Evolutionary conservation across 2,329 filamentous ascomycete species (phyloP), one percentile per base, ranked within the genome.

Genomic region (Colletotrichum melonis): DNA sequence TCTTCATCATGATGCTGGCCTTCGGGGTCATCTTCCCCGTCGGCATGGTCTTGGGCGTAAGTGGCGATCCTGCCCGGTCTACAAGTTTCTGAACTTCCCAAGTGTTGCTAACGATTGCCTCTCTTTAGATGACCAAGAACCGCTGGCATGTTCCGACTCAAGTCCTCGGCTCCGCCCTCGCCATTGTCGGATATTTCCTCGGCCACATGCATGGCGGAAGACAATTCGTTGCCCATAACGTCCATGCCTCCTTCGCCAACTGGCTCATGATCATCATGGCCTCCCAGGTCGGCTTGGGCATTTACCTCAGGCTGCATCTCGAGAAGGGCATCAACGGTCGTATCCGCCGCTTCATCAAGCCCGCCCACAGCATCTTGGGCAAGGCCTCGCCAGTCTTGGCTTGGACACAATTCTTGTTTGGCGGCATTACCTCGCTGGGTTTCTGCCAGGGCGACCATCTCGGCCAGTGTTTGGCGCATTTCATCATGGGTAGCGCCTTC

Each of bases 401-500:
- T 30, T 99, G 97, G 97, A 88, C 92, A 6, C 97, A 99, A 86
- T 97, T 99, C 92, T 81, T 99, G 7, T 98, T 99, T 82, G 97
- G 97, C 63, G 97, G 95, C 52, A 98, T 99, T 79, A 96, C 96
- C 0, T 89, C 94, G 4, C 87, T 98, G 69, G 97, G 97, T 26
- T 98, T 98, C 86, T 99, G 97, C 82, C 93, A 95, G 76, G 95
- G 89, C 67, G 95, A 98, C 71, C 96, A 99, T 80, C 82, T 95
- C 1, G 96, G 95, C 38, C 97, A 99, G 83, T 99, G 97, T 83
- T 85, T 94, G 55, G 97, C 97, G 1, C 97, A 99, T 83, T 99
- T 98, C 83, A 99, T 98, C 82, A 99, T 99, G 97, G 97, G 97
- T 57, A 93, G 94, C 77, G 95, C 96, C 1, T 99, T 99, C 81